Evolutionary conservation across 805 yeast genomes (phyloP).

Genomic region (Myxozyma neotropica): DNA sequence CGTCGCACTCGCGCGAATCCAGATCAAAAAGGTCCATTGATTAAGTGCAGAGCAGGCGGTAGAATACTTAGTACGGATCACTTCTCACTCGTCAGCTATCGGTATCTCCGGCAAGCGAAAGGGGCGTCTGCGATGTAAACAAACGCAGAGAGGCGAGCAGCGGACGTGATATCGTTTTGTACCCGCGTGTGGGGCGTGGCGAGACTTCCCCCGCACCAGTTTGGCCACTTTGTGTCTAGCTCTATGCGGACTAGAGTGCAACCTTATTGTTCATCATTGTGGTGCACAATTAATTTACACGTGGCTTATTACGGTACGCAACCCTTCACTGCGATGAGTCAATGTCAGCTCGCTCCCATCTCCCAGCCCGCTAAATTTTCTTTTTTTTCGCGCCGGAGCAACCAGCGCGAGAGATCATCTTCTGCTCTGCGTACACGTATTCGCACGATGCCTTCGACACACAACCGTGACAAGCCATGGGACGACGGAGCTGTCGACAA

Average conservation of each 20-base stretch:
- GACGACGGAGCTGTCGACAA: slow-evolving; percentile 41
- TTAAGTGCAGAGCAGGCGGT: background rate
- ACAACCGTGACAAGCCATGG: slow-evolving; percentile 86
- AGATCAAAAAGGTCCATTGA: slow-evolving; percentile 15
- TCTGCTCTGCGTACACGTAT: too few relatives aligned
- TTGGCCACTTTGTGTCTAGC: background rate
- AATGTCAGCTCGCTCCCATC: background rate
- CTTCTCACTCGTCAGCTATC: too few relatives aligned
- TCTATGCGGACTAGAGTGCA: background rate
- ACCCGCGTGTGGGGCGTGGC: slow-evolving; percentile 1
- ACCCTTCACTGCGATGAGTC: background rate
- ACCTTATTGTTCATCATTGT: background rate
- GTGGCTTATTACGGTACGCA: background rate
- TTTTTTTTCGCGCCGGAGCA: background rate
- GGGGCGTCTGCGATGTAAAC: background rate
- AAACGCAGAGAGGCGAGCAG: background rate
- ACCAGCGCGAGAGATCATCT: background rate
- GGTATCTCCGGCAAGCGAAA: background rate
- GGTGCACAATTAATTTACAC: background rate
- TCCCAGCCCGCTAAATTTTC: background rate
- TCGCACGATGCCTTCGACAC: slow-evolving; percentile 80
- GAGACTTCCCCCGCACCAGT: slow-evolving; percentile 13
- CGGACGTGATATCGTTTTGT: slow-evolving; percentile 3
- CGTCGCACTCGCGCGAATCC: slow-evolving; percentile 7
- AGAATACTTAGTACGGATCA: too few relatives aligned